Evolutionary conservation across 768 basidiomycete species (phyloP), one percentile per base, ranked within the genome.

Genomic region (Mrakia hoshinonis): DNA sequence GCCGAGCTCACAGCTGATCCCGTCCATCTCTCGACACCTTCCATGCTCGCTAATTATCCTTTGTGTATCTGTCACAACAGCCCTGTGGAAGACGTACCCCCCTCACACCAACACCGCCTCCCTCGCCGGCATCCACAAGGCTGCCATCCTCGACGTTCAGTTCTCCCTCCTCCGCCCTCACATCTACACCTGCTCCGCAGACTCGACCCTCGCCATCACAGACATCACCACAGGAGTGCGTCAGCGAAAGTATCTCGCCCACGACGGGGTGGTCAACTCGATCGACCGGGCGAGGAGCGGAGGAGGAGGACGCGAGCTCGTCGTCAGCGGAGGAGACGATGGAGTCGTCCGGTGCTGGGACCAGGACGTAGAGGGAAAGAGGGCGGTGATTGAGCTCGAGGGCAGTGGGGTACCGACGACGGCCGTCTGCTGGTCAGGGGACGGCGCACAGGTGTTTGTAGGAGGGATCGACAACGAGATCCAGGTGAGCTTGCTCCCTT

Each of bases 391-490:
- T 13, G 87, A 87, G 60, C 89, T 93, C 74, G 80, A 79, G 69
- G 78, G 77, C 67, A 74, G 92, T 22, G 91, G 91, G 5, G 92
- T 90, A 77, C 94, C 96, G 0, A 90, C 92, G 38, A 99, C 95
- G 18, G 84, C 89, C 0, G 94, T 94, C 0, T 89, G 88, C 75
- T 98, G 90, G 93, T 89, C 89, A 78, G 86, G 86, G 24, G 96
- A 99, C 77, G 96, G 92, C 1, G 84, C 89, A 71, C 89, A 86
- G 71, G 84, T 96, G 43, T 99, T 91, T 75, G 85, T 91, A n/a
- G 94, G 89, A 5, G 92, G 90, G 18, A 80, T 98, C 76, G 95
- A 99, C 80, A 99, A 99, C 75, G 92, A 92, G 79, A 88, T 99
- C 73, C 93, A 97, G 78, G 93, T 95, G 76, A 74, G 89, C 84